Conservation (phyloP, 306 rosid genomes). For the Boehmeria nivea region DNA sequence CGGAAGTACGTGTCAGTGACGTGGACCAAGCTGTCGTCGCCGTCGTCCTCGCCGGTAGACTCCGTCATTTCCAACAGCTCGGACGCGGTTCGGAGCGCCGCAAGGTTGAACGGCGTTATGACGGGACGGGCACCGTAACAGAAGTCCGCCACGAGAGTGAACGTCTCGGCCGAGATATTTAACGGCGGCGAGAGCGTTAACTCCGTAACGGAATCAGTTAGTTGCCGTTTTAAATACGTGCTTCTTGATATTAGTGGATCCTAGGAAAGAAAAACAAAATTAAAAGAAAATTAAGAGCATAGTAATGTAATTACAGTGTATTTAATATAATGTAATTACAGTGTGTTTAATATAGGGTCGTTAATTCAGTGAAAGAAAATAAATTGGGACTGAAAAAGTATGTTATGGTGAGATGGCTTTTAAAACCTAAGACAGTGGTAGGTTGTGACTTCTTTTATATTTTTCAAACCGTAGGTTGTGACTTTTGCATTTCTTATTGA, state of each 20-base stretch:
- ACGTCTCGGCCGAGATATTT: constrained; percentile 63
- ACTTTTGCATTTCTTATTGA: too few relatives aligned
- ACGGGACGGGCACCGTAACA: constrained; percentile 55
- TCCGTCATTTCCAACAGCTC: constrained; percentile 70
- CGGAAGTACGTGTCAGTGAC: constrained; percentile 48
- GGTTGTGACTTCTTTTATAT: background rate
- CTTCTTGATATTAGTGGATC: constrained; percentile 58
- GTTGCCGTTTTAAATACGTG: constrained; percentile 57
- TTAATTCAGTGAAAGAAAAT: background rate
- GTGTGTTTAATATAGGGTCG: background rate
- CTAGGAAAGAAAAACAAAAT: constrained; percentile 23
- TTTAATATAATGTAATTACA: background rate
- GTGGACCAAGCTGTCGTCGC: constrained; percentile 37
- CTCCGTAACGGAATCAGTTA: constrained; percentile 34
- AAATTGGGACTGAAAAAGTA: background rate
- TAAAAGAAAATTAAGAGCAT: background rate
- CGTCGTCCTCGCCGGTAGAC: constrained; percentile 9
- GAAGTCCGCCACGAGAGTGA: constrained; percentile 53
- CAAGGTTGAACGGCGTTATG: constrained; percentile 57
- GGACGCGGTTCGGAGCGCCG: constrained; percentile 67
- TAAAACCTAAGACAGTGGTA: background rate
- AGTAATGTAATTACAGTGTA: background rate
- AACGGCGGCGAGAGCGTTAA: constrained; percentile 68
- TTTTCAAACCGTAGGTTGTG: too few relatives aligned
- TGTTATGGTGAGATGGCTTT: background rate